phyloP scores from a whole-genome alignment of 2,329 filamentous ascomycete genomes.

The Exophiala lecanii-corni region DNA sequence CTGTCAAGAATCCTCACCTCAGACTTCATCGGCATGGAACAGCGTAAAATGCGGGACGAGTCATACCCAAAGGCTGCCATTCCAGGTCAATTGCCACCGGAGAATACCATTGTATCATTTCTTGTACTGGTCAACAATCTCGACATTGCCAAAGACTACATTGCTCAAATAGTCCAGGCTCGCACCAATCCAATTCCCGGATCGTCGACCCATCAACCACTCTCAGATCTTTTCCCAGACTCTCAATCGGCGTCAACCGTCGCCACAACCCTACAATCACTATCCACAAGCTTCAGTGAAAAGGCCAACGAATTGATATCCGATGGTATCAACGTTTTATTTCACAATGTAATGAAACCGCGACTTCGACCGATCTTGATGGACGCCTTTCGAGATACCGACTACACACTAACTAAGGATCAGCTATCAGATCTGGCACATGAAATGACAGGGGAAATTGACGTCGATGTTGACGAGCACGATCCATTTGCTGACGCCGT shows the following conservation, averaged over 20 bases:
- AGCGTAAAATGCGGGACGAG: slow-evolving; percentile 96
- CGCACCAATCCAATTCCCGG: slow-evolving; percentile 51
- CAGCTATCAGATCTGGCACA: slow-evolving; percentile 24
- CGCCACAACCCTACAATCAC: slow-evolving; percentile 50
- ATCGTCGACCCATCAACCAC: slow-evolving; percentile 34
- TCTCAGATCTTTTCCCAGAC: slow-evolving; percentile 63
- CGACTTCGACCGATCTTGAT: slow-evolving; percentile 78
- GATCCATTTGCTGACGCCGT: slow-evolving; percentile 57
- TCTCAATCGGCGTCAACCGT: slow-evolving; percentile 69
- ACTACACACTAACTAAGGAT: slow-evolving; percentile 66
- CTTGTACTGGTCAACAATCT: slow-evolving; percentile 93
- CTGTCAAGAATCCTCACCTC: slow-evolving; percentile 74
- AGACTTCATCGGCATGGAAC: slow-evolving; percentile 95
- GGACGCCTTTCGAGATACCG: slow-evolving; percentile 86
- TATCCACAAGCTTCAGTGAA: slow-evolving; percentile 66
- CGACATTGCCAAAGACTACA: slow-evolving; percentile 86
- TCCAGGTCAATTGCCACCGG: slow-evolving; percentile 76
- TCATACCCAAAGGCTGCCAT: slow-evolving; percentile 77
- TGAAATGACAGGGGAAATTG: slow-evolving; percentile 32
- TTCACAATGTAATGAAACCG: slow-evolving; percentile 79
- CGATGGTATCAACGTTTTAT: slow-evolving; percentile 80
- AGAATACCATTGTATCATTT: slow-evolving; percentile 83
- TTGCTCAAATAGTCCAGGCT: slow-evolving; percentile 74
- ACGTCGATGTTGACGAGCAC: slow-evolving; percentile 27
- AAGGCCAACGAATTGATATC: slow-evolving; percentile 78